These are phyloP conservation scores for Ophiostoma ips DNA, from an alignment of 2,329 filamentous ascomycete species.

Conservation along the genomic window DNA sequence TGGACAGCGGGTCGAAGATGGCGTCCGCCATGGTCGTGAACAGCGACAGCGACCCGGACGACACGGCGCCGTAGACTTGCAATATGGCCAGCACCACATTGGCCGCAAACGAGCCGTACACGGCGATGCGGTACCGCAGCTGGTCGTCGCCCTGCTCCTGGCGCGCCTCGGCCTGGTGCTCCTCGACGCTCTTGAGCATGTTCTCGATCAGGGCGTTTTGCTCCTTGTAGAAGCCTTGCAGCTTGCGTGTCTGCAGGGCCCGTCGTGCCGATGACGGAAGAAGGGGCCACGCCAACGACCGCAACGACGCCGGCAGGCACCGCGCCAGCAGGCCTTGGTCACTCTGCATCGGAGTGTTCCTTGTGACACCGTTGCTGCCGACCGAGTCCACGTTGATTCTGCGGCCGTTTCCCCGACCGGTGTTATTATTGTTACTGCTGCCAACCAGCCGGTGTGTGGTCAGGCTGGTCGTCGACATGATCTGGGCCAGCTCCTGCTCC, in stretches of 20 bases:
- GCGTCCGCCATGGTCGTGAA: slow-evolving; percentile 97
- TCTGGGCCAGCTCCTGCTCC: slow-evolving; percentile 58
- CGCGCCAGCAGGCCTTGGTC: neutral
- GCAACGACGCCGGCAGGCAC: slow-evolving; percentile 12
- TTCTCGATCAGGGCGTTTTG: slow-evolving; percentile 93
- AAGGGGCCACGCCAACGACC: slow-evolving; percentile 16
- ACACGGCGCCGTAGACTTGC: slow-evolving; percentile 78
- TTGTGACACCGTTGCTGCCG: neutral
- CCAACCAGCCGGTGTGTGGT: slow-evolving; percentile 31
- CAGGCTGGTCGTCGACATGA: slow-evolving; percentile 54
- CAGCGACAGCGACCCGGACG: slow-evolving; percentile 80
- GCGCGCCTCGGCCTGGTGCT: slow-evolving; percentile 69
- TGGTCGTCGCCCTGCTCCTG: slow-evolving; percentile 73
- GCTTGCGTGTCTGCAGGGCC: slow-evolving; percentile 20
- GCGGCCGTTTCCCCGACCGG: neutral
- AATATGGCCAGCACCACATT: slow-evolving; percentile 68
- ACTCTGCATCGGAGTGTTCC: neutral
- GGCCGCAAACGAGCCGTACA: slow-evolving; percentile 58
- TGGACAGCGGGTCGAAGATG: slow-evolving; percentile 83
- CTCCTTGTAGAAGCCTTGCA: slow-evolving; percentile 72
- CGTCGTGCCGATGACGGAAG: slow-evolving; percentile 21
- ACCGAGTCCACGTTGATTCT: neutral
- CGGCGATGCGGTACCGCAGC: slow-evolving; percentile 54
- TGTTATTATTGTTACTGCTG: neutral
- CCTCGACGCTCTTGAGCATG: slow-evolving; percentile 82